phyloP scores from a whole-genome alignment of 2,329 filamentous ascomycete species.

The Neurospora sp. region DNA sequence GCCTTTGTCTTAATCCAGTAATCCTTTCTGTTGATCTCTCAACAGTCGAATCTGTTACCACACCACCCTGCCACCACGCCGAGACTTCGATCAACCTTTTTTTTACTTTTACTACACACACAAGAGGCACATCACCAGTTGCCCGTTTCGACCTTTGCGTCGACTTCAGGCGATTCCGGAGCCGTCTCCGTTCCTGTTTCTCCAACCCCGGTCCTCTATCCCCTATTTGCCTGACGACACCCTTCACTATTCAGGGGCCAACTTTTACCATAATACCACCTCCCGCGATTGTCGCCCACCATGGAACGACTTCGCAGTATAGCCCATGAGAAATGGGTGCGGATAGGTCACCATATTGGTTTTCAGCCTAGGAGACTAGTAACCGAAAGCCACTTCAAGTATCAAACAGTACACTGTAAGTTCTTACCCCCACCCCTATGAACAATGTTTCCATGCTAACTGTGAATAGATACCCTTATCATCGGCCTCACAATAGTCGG shows the following conservation, averaged over 20 bases:
- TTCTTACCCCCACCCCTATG: constrained; percentile 9
- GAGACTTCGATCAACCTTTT: background rate
- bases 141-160: background rate
- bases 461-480: constrained; percentile 62
- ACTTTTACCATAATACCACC: background rate
- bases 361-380: background rate
- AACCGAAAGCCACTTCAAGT: constrained; percentile 54
- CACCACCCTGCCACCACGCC: background rate
- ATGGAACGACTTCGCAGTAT: background rate
- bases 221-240: background rate
- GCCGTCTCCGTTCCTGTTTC: background rate
- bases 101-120: background rate
- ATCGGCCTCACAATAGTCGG: constrained; percentile 61
- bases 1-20: background rate
- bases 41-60: background rate
- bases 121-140: background rate
- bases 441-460: background rate
- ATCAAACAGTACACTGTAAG: constrained; percentile 71
- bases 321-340: background rate
- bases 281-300: background rate
- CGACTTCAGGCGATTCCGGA: background rate
- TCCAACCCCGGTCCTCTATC: background rate
- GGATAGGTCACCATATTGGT: background rate
- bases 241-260: background rate
- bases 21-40: background rate